Conservation (phyloP, 2,329 filamentous ascomycete genomes). For the Cryphonectria japonica region DNA sequence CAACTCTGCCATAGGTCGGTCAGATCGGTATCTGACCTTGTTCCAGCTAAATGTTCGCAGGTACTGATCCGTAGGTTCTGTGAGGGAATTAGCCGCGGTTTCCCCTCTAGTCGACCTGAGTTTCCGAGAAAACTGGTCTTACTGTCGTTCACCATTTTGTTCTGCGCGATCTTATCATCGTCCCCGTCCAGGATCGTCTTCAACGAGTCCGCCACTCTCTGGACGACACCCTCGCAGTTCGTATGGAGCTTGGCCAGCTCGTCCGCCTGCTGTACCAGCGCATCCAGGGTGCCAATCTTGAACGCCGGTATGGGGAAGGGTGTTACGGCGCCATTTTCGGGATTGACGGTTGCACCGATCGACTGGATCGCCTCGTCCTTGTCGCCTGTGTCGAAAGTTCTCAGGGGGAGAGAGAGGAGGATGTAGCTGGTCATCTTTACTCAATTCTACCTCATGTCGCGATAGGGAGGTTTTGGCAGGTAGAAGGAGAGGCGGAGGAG, state of each 20-base stretch:
- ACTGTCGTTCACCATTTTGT: conserved; percentile 96
- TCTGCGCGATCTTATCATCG: conserved; percentile 78
- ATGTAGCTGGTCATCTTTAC: conserved; percentile 69
- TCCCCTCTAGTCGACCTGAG: neutral
- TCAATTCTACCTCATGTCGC: conserved; percentile 31
- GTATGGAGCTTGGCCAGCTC: conserved; percentile 87
- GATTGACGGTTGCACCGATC: conserved; percentile 70
- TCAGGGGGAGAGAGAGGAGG: conserved; percentile 86
- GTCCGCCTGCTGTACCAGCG: conserved; percentile 93
- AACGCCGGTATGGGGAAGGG: conserved; percentile 88
- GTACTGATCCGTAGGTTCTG: conserved; percentile 96
- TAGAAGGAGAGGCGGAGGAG: neutral
- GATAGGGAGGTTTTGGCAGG: conserved; percentile 1
- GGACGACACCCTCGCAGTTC: conserved; percentile 78
- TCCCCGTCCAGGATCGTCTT: conserved; percentile 81
- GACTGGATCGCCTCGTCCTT: conserved; percentile 80
- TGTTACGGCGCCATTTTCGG: conserved; percentile 75
- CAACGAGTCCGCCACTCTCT: conserved; percentile 86
- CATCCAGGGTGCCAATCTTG: conserved; percentile 97
- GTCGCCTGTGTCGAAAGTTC: conserved; percentile 80
- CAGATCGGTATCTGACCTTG: conserved; percentile 93
- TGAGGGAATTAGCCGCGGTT: conserved; percentile 27
- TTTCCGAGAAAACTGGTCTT: conserved; percentile 39
- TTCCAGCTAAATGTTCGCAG: conserved; percentile 92
- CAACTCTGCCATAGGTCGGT: conserved; percentile 85